Base-by-base conservation (phyloP, 208 protist species). In the Wallacemonas rigidus region DNA sequence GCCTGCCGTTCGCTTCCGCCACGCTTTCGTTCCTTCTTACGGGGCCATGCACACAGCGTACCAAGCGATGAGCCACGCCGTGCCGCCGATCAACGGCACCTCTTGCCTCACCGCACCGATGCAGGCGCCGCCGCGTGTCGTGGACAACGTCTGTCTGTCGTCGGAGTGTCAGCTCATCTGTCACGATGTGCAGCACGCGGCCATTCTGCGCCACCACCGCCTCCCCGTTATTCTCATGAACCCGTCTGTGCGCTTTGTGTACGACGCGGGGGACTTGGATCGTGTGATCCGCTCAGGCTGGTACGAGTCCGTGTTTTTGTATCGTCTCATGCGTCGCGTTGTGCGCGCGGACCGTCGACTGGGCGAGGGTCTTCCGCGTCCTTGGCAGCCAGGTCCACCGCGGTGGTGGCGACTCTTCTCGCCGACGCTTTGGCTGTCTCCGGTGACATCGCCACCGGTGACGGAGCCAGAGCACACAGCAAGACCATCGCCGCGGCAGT, bases 111-210 rank as follows among this genome's bases (percentile, higher is more conserved):
- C 17, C 54, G 41, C 17, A n/a, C 38, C 40, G 26, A 26, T 26
- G 26, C 26, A 26, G 0, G 26, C 26, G 26, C 26, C 0, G 26
- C 26, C 26, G 26, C 26, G 26, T 15, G 76, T 82, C 15, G 41
- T 36, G 2, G 75, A 85, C 57, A 74, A 90, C 14, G 81, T 89
- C 36, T 91, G 89, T 69, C 73, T 76, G 40, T 75, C 83, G 17
- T 94, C 89, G 11, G 86, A 94, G 79, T 94, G 89, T 68, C 74
- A 92, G 4, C 67, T 91, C 15, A 70, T 91, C 41, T 88, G 87
- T 58, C 69, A 89, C 61, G 89, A 91, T 67, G 69, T 92, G 3
- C 75, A 85, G 74, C 85, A 92, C 3, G 81, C 77, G 0, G 80
- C 79, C 26, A 45, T 90, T 17, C 50, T 88, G 50, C 77, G 75